Percentiles rank a stretch among this genome's conserved stretches.
Evolutionary conservation across 345 rosid genomes (phyloP).

Genomic region (Acer saccharum): DNA sequence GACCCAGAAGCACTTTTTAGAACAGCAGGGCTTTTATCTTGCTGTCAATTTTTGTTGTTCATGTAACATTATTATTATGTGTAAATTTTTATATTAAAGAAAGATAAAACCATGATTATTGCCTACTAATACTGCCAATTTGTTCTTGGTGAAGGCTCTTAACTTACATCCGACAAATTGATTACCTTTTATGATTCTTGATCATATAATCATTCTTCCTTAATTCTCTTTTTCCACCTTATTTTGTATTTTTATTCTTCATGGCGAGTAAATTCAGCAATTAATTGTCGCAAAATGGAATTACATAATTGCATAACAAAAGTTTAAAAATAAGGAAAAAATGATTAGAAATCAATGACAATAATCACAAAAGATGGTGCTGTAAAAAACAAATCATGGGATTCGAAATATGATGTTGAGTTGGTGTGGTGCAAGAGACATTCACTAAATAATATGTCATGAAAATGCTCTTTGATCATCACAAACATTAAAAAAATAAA

Average conservation of each 20-base stretch:
- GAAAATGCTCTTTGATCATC: slow-evolving; percentile 24
- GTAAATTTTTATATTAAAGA: slow-evolving; percentile 2
- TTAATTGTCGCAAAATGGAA: neutral
- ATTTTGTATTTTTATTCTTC: slow-evolving; percentile 32
- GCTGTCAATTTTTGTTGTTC: slow-evolving; percentile 2
- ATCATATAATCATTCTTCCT: slow-evolving; percentile 26
- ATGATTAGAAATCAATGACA: slow-evolving; percentile 58
- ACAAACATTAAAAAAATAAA: neutral
- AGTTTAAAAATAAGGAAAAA: slow-evolving; percentile 17
- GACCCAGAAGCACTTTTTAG: slow-evolving; percentile 10
- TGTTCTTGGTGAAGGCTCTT: slow-evolving; percentile 23
- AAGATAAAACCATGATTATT: slow-evolving; percentile 31
- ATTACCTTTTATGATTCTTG: slow-evolving; percentile 28
- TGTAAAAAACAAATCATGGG: slow-evolving; percentile 60
- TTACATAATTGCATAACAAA: neutral
- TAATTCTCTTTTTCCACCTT: neutral
- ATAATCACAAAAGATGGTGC: slow-evolving; percentile 35
- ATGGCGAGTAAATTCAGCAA: slow-evolving; percentile 26
- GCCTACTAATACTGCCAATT: slow-evolving; percentile 18
- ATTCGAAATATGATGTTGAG: slow-evolving; percentile 51
- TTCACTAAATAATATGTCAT: slow-evolving; percentile 49
- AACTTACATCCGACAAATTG: slow-evolving; percentile 43
- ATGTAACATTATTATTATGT: slow-evolving; percentile 5
- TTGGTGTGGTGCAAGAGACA: slow-evolving; percentile 60
- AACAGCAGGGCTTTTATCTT: slow-evolving; percentile 7